Percentiles rank a stretch among this genome's conserved stretches.
Conservation (phyloP, 2,329 filamentous ascomycete species). For the Apiospora phragmitis region DNA sequence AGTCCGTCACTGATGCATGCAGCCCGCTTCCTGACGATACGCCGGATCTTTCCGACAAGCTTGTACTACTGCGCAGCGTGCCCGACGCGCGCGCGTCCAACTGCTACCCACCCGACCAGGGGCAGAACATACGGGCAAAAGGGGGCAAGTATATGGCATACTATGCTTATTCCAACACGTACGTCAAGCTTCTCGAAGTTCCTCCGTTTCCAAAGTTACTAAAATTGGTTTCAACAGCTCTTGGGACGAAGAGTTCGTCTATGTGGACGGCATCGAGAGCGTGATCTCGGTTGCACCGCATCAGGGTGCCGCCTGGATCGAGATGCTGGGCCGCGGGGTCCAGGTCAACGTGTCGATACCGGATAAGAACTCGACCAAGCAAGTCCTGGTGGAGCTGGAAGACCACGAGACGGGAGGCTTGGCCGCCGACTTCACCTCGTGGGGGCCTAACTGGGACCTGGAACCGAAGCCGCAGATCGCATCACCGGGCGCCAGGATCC, state of each 20-base stretch:
- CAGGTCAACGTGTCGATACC: constrained; percentile 24
- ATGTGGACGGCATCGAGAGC: constrained; percentile 16
- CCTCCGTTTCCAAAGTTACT: not conserved
- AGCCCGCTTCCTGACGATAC: constrained; percentile 37
- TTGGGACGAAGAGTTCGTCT: not conserved
- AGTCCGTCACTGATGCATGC: constrained; percentile 35
- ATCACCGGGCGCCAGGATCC: constrained; percentile 49
- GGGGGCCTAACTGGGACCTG: constrained; percentile 49
- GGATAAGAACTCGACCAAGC: constrained; percentile 15
- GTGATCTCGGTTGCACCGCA: constrained; percentile 19
- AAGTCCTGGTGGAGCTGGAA: constrained; percentile 15
- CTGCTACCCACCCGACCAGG: constrained; percentile 38
- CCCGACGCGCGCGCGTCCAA: constrained; percentile 24
- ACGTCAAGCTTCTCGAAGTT: constrained; percentile 15
- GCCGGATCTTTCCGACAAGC: constrained; percentile 39
- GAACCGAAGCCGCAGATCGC: constrained; percentile 49
- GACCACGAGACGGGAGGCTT: constrained; percentile 35
- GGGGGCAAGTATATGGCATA: constrained; percentile 44
- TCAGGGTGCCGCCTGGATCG: constrained; percentile 26
- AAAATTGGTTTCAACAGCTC: not conserved
- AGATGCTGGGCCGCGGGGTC: constrained; percentile 21
- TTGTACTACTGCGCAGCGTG: constrained; percentile 39
- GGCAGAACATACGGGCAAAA: constrained; percentile 39
- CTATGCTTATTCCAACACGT: constrained; percentile 31
- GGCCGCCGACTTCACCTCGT: constrained; percentile 39